Conservation (phyloP, 352 stramenopile genomes). For the Phytophthora meadii region DNA sequence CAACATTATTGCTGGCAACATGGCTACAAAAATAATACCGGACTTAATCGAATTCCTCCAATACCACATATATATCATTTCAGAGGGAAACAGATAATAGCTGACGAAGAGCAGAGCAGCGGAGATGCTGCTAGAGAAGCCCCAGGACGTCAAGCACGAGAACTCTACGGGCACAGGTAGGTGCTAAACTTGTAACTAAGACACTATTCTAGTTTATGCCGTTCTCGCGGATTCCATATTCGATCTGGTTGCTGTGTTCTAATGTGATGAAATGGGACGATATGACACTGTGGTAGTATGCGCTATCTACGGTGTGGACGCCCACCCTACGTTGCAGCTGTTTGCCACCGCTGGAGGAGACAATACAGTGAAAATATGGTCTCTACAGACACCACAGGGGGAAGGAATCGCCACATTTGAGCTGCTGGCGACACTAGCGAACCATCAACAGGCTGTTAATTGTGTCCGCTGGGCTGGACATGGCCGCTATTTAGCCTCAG, state of each 20-base stretch:
- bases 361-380: conserved; percentile 89
- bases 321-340: conserved; percentile 72
- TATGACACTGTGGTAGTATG: conserved; percentile 41
- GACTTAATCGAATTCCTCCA: neutral
- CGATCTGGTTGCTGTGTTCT: conserved; percentile 12
- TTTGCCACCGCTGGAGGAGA: conserved; percentile 86
- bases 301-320: conserved; percentile 88
- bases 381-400: conserved; percentile 41
- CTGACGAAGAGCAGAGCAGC: too few relatives aligned
- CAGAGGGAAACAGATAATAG: neutral
- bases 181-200: conserved; percentile 1
- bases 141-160: conserved; percentile 75
- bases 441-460: conserved; percentile 89
- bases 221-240: neutral
- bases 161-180: conserved; percentile 72
- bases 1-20: neutral
- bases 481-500: conserved; percentile 82
- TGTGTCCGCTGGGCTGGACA: conserved; percentile 85
- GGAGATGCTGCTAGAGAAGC: conserved; percentile 86
- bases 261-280: conserved; percentile 3
- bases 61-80: conserved; percentile 1
- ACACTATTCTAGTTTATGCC: neutral
- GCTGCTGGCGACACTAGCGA: conserved; percentile 79
- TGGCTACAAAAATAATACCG: conserved; percentile 16
- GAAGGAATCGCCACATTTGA: conserved; percentile 74